Percentiles rank a stretch among this genome's conserved stretches.
Evolutionary conservation across 768 basidiomycete species (phyloP).

Genomic region (Wakefieldia striispora): DNA sequence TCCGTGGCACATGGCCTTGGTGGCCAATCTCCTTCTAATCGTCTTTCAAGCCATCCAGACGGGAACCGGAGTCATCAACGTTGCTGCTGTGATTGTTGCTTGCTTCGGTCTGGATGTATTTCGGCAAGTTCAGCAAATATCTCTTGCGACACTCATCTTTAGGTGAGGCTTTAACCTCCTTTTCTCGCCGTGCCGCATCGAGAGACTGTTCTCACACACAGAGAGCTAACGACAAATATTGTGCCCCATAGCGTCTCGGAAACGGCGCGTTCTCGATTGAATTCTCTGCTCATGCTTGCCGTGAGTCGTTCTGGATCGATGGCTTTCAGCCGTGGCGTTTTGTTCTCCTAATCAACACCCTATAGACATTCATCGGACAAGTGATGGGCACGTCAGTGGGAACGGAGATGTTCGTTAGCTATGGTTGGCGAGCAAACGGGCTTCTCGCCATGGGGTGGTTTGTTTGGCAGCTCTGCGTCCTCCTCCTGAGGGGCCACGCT

Average conservation of each 20-base stretch:
- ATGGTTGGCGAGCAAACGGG: no score
- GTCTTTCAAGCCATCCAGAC: conserved; percentile 58
- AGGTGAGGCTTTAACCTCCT: conserved; percentile 16
- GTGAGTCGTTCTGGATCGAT: no score
- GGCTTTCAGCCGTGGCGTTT: no score
- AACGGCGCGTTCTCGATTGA: conserved; percentile 62
- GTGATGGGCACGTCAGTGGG: no score
- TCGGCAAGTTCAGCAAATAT: conserved; percentile 66
- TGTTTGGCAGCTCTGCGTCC: no score
- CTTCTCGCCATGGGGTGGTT: no score
- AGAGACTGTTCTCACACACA: background rate
- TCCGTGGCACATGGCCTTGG: conserved; percentile 70
- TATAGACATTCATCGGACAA: no score
- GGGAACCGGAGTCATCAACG: conserved; percentile 62
- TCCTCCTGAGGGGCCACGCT: no score
- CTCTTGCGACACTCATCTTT: conserved; percentile 57
- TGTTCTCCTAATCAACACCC: no score
- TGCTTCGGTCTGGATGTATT: conserved; percentile 69
- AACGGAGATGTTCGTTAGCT: no score
- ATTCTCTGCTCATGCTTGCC: conserved; percentile 67
- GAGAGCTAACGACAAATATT: no score
- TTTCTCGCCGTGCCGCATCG: background rate
- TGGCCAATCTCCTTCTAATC: conserved; percentile 45
- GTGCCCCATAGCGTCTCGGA: conserved; percentile 25
- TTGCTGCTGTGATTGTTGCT: conserved; percentile 64